Base-by-base conservation (phyloP, 176 grass and related monocot species). In the Triticum dicoccoides region DNA sequence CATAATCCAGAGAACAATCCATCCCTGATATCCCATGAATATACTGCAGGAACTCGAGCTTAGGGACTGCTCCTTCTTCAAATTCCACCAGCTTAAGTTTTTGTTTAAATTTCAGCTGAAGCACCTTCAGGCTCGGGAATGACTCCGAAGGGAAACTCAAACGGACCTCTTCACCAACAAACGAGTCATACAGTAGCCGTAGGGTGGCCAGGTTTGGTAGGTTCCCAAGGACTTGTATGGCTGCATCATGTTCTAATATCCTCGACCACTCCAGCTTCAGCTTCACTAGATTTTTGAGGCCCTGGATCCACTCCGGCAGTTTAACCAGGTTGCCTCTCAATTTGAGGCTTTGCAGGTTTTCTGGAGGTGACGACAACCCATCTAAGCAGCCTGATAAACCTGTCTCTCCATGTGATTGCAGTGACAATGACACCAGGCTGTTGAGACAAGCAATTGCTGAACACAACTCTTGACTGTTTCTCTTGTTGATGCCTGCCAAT, bases 361-460 rank as follows among this genome's bases (percentile, higher is more conserved):
- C 54, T 58, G 54, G 17, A 7, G 54, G 54, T 21, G 2, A 58
- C 0, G 17, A 58, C 18, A 58, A 0, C 0, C 18, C 18, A 21
- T 58, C 54, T 17, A 58, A 58, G 18, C 6, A 8, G 18, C 54
- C 54, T 8, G 17, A 21, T 21, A 58, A 58, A 58, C 54, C 18
- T 21, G 54, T 0, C 54, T 21, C 18, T 9, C 18, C 54, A 0
- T 0, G 0, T 58, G 54, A 58, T 0, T 9, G 6, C 2, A 58
- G 6, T 3, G 54, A 58, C 54, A 58, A 21, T 21, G 54, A 58
- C 54, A 21, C 54, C 18, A 58, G 2, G 54, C 7, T 3, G 18
- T 2, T 58, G 18, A 58, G 54, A 58, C 0, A 0, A 8, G 6
- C 54, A 58, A 58, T 21, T 21, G 18, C 0, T 21, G 18, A 21